Evolutionary conservation across 177 flowering plant genomes (phyloP).

Genomic region (Vitis hybrid): DNA sequence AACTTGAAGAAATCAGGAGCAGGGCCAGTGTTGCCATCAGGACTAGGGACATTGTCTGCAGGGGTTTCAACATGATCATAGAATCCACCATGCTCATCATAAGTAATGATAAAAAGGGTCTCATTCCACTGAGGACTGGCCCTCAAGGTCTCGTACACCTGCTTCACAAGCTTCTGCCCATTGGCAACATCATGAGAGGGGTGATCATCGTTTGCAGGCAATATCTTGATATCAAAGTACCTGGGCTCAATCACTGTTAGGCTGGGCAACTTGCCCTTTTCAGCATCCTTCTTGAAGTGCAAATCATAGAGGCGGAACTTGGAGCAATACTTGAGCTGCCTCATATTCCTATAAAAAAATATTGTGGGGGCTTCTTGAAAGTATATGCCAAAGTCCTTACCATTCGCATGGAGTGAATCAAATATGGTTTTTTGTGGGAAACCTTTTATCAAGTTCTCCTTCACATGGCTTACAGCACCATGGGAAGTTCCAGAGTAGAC

Average conservation of each 20-base stretch:
- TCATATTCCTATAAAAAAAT: constrained; percentile 59
- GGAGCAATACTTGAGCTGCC: constrained; percentile 59
- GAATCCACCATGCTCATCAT: constrained; percentile 82
- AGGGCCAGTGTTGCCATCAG: constrained; percentile 72
- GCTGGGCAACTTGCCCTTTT: constrained; percentile 55
- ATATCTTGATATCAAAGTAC: constrained; percentile 56
- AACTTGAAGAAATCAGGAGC: constrained; percentile 72
- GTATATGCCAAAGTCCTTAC: constrained; percentile 57
- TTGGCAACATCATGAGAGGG: constrained; percentile 79
- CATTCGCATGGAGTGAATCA: constrained; percentile 60
- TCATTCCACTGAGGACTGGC: constrained; percentile 77
- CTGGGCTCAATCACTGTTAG: constrained; percentile 69
- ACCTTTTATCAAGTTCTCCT: constrained; percentile 52
- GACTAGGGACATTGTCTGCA: constrained; percentile 52
- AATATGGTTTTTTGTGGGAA: constrained; percentile 72
- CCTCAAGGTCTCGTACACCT: constrained; percentile 70
- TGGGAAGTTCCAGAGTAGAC: constrained; percentile 82
- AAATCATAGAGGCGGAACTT: constrained; percentile 57
- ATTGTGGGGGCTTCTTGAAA: constrained; percentile 62
- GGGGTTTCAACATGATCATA: constrained; percentile 77
- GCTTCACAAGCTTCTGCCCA: constrained; percentile 72
- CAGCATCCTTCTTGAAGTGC: constrained; percentile 60
- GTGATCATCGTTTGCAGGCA: constrained; percentile 74
- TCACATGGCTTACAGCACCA: constrained; percentile 65
- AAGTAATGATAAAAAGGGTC: constrained; percentile 64